Evolutionary conservation across 441 rosid species (phyloP).

Genomic region (Populus hybrid): DNA sequence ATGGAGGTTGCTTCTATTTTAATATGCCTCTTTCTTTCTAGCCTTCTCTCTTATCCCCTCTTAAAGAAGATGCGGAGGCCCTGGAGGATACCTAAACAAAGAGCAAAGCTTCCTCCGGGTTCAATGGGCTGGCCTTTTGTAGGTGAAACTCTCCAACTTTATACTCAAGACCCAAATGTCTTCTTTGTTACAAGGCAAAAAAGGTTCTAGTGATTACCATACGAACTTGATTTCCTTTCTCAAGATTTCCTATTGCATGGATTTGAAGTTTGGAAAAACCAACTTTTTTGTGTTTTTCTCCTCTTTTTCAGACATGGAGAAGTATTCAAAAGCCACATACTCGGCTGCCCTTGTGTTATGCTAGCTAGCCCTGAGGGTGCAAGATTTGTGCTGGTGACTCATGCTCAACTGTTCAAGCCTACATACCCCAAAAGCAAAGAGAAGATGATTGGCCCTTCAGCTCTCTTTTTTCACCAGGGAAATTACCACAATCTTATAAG

Average conservation of each 20-base stretch:
- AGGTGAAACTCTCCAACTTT: slow-evolving; percentile 82
- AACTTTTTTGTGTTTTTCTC: too few relatives aligned
- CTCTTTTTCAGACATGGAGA: slow-evolving; percentile 62
- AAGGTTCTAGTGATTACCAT: slow-evolving; percentile 37
- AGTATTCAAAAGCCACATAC: slow-evolving; percentile 73
- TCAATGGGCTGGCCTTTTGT: slow-evolving; percentile 88
- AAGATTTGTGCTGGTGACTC: slow-evolving; percentile 70
- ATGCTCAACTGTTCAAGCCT: slow-evolving; percentile 85
- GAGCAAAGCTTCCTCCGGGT: slow-evolving; percentile 74
- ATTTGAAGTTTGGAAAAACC: neutral
- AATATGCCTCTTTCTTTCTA: slow-evolving; percentile 30
- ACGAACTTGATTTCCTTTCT: neutral
- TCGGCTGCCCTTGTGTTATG: slow-evolving; percentile 92
- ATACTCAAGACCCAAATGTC: slow-evolving; percentile 75
- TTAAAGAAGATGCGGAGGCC: slow-evolving; percentile 19
- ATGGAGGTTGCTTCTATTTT: slow-evolving; percentile 35
- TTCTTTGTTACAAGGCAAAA: slow-evolving; percentile 65
- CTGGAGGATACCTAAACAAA: slow-evolving; percentile 6
- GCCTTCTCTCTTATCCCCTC: slow-evolving; percentile 30
- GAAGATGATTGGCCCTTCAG: slow-evolving; percentile 72
- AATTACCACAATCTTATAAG: slow-evolving; percentile 62
- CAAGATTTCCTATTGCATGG: slow-evolving; percentile 6
- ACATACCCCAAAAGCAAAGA: slow-evolving; percentile 93
- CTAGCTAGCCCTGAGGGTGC: slow-evolving; percentile 84
- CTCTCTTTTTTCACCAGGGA: slow-evolving; percentile 87